Evolutionary conservation across 2,329 filamentous ascomycete species (phyloP), one percentile per base, ranked within the genome.

Genomic region (Nannizziopsis arthrosporioides): DNA sequence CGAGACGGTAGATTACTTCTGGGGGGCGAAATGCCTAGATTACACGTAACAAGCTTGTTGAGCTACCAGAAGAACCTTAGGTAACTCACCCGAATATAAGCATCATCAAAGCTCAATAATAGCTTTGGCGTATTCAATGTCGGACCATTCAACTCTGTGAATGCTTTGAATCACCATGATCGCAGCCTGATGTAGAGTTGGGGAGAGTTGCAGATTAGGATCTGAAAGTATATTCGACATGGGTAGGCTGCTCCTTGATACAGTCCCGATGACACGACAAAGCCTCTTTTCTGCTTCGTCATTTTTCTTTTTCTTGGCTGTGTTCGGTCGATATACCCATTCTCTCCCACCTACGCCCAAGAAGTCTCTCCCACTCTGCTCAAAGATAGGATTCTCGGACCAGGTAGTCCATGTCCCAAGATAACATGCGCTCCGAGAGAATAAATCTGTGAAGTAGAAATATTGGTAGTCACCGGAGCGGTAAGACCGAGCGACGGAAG

Each of bases 401-500:
- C 47, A 52, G 12, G 44, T 45, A 3, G 34, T 42, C 53, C 53
- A 53, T 36, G 45, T 32, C 6, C 53, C 53, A 7, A 27, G 12
- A 11, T 53, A 22, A 32, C 49, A 47, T 11, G 51, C 47, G n/a
- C 32, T 41, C 12, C 35, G 53, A 39, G 45, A 50, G 27, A 52
- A 53, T 14, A 53, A 19, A 42, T 55, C 53, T 8, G 47, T 36
- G 27, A 55, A 52, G 10, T 30, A 32, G 36, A 55, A 55, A 30
- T 48, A 47, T 35, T 55, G 53, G 7, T 12, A 15, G 15, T 40
- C 6, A 6, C 47, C 44, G 11, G 32, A 36, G n/a, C 51, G 46
- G 44, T 55, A 52, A 6, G 53, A 55, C 5, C 31, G 15, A 10
- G 44, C 38, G n/a, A 53, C 53, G 40, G 48, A 47, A n/a, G 53